Percentiles rank a stretch among this genome's conserved stretches.
phyloP scores from a whole-genome alignment of 164 flowering plant genomes.

The Euptelea pleiosperma region DNA sequence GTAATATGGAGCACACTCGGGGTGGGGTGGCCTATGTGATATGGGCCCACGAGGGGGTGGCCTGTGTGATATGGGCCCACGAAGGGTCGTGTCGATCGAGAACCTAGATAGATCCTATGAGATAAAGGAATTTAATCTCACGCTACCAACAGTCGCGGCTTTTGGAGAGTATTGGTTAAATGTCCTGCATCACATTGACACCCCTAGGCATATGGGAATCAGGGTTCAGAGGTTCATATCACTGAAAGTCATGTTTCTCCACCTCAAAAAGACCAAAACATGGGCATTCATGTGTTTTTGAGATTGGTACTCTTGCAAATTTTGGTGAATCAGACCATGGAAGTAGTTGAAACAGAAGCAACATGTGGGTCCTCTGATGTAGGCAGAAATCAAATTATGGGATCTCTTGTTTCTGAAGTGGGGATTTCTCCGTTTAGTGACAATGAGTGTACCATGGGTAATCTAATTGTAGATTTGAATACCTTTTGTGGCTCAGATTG shows the following conservation, averaged over 20 bases:
- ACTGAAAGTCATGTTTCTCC: not conserved
- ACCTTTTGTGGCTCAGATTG: not conserved
- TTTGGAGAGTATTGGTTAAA: too few species aligned
- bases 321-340: conserved; percentile 1
- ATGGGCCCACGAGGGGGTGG: too few species aligned
- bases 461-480: conserved; percentile 8
- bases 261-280: not conserved
- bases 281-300: not conserved
- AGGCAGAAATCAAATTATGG: not conserved
- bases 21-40: too few species aligned
- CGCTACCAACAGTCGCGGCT: too few species aligned
- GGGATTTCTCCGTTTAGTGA: not conserved
- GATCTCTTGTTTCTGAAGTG: not conserved
- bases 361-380: not conserved
- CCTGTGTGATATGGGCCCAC: too few species aligned
- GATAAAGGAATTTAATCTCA: too few species aligned
- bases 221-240: not conserved
- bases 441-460: not conserved
- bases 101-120: too few species aligned
- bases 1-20: too few species aligned
- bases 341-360: not conserved
- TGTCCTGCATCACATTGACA: too few species aligned
- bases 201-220: not conserved
- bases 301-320: not conserved
- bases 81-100: too few species aligned